phyloP scores from a whole-genome alignment of 2,329 filamentous ascomycete species.

The Calycina herbarum region DNA sequence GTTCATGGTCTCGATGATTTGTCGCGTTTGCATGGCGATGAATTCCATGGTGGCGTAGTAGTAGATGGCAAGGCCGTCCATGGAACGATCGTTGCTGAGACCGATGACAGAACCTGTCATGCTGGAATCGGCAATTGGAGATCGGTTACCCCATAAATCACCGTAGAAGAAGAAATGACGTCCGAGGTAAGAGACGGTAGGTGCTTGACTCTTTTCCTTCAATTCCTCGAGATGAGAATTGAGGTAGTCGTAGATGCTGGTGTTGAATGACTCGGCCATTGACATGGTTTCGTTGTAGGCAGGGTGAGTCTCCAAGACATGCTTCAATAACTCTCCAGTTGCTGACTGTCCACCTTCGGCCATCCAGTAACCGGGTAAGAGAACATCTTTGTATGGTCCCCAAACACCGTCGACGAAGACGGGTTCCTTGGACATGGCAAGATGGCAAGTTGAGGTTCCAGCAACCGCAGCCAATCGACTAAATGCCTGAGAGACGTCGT shows the following conservation, averaged over 20 bases:
- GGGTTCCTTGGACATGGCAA: constrained; percentile 90
- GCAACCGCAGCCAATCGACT: constrained; percentile 90
- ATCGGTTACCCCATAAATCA: constrained; percentile 95
- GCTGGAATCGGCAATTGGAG: constrained; percentile 84
- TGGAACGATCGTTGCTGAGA: constrained; percentile 79
- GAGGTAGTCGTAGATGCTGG: constrained; percentile 92
- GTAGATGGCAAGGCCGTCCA: constrained; percentile 83
- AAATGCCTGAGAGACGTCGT: constrained; percentile 90
- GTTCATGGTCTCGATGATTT: constrained; percentile 96
- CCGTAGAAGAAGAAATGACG: constrained; percentile 99
- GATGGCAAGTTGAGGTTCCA: constrained; percentile 94
- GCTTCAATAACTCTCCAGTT: constrained; percentile 89
- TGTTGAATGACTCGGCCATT: constrained; percentile 76
- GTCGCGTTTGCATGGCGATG: constrained; percentile 92
- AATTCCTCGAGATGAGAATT: constrained; percentile 83
- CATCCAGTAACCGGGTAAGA: constrained; percentile 93
- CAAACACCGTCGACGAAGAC: constrained; percentile 95
- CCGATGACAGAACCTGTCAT: constrained; percentile 93
- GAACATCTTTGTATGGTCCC: constrained; percentile 94
- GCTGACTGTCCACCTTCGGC: constrained; percentile 96
- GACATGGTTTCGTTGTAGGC: constrained; percentile 80
- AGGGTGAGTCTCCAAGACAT: constrained; percentile 93
- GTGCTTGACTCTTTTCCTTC: constrained; percentile 66
- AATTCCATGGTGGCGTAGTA: constrained; percentile 99
- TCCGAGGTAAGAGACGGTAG: constrained; percentile 79